A percentile compares a stretch with the other conserved stretches of the same genome.
Evolutionary conservation across 306 rosid genomes (phyloP).

Genomic region (Coriaria nepalensis): DNA sequence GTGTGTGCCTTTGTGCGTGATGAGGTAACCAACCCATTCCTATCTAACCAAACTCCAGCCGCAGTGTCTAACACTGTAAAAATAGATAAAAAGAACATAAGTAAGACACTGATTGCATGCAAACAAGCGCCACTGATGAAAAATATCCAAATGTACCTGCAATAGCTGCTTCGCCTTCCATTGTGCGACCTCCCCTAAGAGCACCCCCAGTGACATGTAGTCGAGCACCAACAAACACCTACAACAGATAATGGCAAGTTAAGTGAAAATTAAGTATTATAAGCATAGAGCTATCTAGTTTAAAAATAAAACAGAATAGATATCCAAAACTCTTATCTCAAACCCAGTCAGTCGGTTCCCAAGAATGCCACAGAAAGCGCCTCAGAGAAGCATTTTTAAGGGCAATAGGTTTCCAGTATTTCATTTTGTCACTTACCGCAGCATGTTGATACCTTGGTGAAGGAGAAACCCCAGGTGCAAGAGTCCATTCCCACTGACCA

Average conservation of each 20-base stretch:
- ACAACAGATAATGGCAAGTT: constrained; percentile 18
- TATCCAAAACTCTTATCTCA: not conserved
- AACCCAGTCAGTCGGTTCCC: not conserved
- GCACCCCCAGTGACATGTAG: constrained; percentile 97
- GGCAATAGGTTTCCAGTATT: constrained; percentile 1
- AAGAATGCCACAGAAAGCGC: not conserved
- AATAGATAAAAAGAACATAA: not conserved
- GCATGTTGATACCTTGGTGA: constrained; percentile 96
- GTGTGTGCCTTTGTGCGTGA: constrained; percentile 57
- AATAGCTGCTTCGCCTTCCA: constrained; percentile 88
- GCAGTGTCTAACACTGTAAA: constrained; percentile 94
- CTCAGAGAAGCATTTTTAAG: not conserved
- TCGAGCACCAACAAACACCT: constrained; percentile 99
- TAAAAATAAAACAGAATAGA: not conserved
- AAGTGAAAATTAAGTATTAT: constrained; percentile 10
- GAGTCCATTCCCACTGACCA: constrained; percentile 99
- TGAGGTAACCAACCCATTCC: constrained; percentile 85
- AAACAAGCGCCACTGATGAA: not conserved
- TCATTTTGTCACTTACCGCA: constrained; percentile 54
- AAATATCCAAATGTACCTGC: constrained; percentile 46
- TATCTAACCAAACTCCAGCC: constrained; percentile 98
- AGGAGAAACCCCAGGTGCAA: constrained; percentile 99
- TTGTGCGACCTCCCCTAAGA: constrained; percentile 86
- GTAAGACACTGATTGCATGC: not conserved
- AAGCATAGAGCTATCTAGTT: constrained; percentile 5